Base-by-base conservation (phyloP, 257 asterid genomes). In the Petunia secreta region DNA sequence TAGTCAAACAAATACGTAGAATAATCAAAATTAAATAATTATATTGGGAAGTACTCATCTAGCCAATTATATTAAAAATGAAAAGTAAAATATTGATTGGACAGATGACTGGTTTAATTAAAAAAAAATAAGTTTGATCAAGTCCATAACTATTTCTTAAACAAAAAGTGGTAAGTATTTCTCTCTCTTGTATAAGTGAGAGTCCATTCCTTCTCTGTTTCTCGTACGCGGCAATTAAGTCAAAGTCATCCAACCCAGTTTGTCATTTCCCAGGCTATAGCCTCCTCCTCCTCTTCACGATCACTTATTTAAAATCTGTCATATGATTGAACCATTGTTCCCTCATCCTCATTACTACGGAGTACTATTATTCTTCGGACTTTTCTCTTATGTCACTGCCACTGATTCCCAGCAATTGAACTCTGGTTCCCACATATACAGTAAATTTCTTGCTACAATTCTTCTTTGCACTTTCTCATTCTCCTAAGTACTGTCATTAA, bases 211-310 rank as follows among this genome's bases (percentile, higher is more conserved):
- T 11, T 41, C 4, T 71, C 36, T 3, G 13, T 34, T 48, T 50
- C 13, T 50, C 46, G 48, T 62, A 50, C 78, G 62, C 62, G 78
- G 60, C 44, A 50, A 50, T 34, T 36, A 34, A 34, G 78, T 73
- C 78, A 73, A 73, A 73, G 78, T 52, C 78, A 3, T 52, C 77
- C 77, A 36, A 60, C 59, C 50, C 16, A 9, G 48, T 11, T 11
- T 34, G 46, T 50, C 60, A 8, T 38, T 36, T 15, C 67, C 5
- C 16, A 14, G 62, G 8, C 62, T 57, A 6, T n/a, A 14, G 34
- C 63, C 36, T 15, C 63, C 11, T 15, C 63, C 11, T 62, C 25
- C 68, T 63, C 48, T 39, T 15, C 46, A 34, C 34, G 1, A 73
- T 14, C 36, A 50, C 36, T 73, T 71, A 4, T 50, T 48, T 73